These are phyloP conservation scores for Pseudogymnoascus sp. DNA, from an alignment of 2,329 filamentous ascomycete species.

Conservation along the genomic window DNA sequence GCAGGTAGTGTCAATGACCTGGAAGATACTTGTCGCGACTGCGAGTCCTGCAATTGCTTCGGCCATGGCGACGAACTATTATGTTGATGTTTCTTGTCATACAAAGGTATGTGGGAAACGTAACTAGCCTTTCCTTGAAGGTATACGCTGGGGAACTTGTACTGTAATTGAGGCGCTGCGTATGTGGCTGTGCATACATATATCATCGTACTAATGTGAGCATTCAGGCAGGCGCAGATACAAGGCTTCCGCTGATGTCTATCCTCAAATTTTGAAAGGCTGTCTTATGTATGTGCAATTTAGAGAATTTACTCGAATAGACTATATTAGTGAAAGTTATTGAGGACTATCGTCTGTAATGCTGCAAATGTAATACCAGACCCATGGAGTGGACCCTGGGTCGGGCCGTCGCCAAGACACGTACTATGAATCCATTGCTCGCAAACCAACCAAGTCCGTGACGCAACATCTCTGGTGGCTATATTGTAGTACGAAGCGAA, in stretches of 20 bases:
- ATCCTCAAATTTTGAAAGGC: neutral
- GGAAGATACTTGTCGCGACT: neutral
- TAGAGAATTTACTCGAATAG: neutral
- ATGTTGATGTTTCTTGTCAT: neutral
- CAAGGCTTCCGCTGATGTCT: neutral
- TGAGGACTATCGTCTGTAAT: neutral
- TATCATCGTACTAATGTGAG: too few species aligned
- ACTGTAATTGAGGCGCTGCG: neutral
- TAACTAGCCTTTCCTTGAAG: neutral
- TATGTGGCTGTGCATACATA: neutral
- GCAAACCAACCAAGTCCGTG: neutral
- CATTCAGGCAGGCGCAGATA: neutral
- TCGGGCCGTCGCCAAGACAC: too few species aligned
- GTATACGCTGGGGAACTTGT: neutral
- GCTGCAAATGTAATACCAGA: too few species aligned
- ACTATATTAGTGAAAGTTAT: neutral
- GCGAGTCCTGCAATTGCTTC: neutral
- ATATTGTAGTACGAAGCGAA: neutral
- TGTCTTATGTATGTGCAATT: neutral
- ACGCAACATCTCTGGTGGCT: neutral
- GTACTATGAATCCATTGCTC: too few species aligned
- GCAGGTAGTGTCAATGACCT: neutral
- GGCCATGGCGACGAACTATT: neutral
- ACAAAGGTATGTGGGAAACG: neutral
- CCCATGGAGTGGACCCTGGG: too few species aligned